These are phyloP conservation scores for Crataegus laevigata DNA, from an alignment of 306 rosid genomes.

Conservation along the genomic window DNA sequence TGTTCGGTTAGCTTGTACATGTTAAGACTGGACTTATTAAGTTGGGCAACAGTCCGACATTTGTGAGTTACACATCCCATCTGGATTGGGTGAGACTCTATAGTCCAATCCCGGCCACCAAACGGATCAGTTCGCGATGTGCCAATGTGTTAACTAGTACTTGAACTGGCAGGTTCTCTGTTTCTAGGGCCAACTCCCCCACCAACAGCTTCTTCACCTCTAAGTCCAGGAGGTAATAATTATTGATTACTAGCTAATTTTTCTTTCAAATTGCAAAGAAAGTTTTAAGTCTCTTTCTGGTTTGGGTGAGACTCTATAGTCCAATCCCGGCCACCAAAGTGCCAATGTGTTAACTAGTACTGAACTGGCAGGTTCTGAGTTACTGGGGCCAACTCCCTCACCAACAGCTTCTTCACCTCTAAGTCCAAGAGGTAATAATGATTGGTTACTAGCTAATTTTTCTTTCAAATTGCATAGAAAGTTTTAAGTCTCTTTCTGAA, in stretches of 20 bases:
- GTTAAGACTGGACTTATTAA: background rate
- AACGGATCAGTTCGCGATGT: background rate
- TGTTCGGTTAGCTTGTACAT: background rate
- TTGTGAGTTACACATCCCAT: background rate
- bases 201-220: slow-evolving; percentile 34
- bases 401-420: slow-evolving; percentile 34
- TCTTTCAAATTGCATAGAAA: background rate
- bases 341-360: too few relatives aligned
- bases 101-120: too few relatives aligned
- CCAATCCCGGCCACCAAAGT: too few relatives aligned
- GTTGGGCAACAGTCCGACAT: background rate
- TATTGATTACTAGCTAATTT: background rate
- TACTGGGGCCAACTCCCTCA: slow-evolving; percentile 20
- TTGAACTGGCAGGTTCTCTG: slow-evolving; percentile 30
- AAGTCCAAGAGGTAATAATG: slow-evolving; percentile 41
- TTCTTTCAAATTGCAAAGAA: background rate
- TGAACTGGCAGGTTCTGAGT: slow-evolving; percentile 31
- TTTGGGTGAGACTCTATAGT: too few relatives aligned
- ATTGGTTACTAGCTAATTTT: background rate
- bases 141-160: background rate
- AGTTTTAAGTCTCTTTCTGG: too few relatives aligned
- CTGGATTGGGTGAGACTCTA: background rate
- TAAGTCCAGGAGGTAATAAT: slow-evolving; percentile 43
- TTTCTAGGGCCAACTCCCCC: slow-evolving; percentile 20
- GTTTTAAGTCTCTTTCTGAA: background rate